Evolutionary conservation across 2,329 filamentous ascomycete genomes (phyloP).

Genomic region (Clonostachys rhizophaga): DNA sequence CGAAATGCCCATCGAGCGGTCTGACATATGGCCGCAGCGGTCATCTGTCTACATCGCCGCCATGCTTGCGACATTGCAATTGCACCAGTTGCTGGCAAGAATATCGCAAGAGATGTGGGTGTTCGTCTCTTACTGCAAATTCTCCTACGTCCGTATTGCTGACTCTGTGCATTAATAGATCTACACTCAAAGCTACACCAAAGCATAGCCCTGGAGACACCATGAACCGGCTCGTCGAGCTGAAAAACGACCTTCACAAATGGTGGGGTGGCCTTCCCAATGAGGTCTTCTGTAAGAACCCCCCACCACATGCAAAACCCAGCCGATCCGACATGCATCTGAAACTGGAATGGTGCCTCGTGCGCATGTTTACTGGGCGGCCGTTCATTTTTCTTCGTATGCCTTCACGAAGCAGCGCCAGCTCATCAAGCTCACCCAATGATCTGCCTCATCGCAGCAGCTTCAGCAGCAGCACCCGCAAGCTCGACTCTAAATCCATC

Average conservation of each 20-base stretch:
- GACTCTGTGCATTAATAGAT: constrained; percentile 11
- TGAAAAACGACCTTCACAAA: constrained; percentile 24
- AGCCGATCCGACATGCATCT: constrained; percentile 43
- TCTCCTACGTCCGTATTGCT: constrained; percentile 1
- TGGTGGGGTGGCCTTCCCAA: constrained; percentile 31
- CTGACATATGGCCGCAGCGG: constrained; percentile 31
- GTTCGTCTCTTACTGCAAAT: neutral
- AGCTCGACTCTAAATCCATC: constrained; percentile 22
- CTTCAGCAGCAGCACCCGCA: constrained; percentile 14
- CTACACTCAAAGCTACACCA: constrained; percentile 22
- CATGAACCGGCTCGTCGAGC: constrained; percentile 17
- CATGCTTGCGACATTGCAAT: constrained; percentile 34
- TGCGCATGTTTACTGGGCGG: constrained; percentile 48
- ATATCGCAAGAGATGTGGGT: constrained; percentile 31
- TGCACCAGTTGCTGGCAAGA: constrained; percentile 25
- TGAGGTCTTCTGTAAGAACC: constrained; percentile 24
- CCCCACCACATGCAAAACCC: constrained; percentile 20
- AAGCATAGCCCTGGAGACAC: constrained; percentile 22
- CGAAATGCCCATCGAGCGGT: constrained; percentile 41
- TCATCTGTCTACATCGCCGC: constrained; percentile 36
- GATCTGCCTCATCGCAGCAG: constrained; percentile 8
- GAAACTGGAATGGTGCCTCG: constrained; percentile 45
- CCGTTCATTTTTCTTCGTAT: constrained; percentile 34
- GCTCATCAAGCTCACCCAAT: constrained; percentile 5
- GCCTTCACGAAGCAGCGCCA: constrained; percentile 5